Evolutionary conservation across 208 protist species (phyloP), one percentile per base, ranked within the genome.

Genomic region (Leishmania gerbilli): DNA sequence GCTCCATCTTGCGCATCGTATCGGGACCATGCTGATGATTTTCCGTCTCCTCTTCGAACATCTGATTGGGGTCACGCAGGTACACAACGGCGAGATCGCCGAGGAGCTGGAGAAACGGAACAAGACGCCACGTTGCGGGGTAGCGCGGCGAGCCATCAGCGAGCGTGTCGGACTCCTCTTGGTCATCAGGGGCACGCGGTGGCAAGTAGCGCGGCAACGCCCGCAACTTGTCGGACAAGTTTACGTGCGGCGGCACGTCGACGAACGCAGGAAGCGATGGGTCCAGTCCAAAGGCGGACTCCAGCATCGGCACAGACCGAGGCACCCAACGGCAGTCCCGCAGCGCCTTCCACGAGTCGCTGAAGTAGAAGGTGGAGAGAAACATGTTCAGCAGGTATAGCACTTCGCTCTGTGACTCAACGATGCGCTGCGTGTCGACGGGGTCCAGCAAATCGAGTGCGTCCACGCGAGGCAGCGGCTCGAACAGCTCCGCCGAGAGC

Each of bases 1-100:
- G 83, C 87, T 97, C 94, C 80, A 95, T 81, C 84, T 95, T 97
- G 55, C 92, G 90, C 72, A 97, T 92, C 40, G 92, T 96, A 71
- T 91, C 87, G 1, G 89, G 87, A 51, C 90, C 91, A 77, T 97
- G 90, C 76, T 91, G 82, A 79, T 93, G 88, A 79, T 90, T 82
- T n/a, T 93, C 87, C 47, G 86, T 74, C 68, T 95, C 88, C 71
- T 93, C 88, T 55, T 79, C 71, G 4, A 65, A 49, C 67, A 81
- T 83, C 58, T 80, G 79, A 62, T 83, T 80, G 21, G 77, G 79
- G 58, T 86, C 83, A 13, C 77, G 60, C n/a, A 82, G 75, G 83
- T 92, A 90, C 72, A 84, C 69, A 82, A 80, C 67, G 74, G 84
- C 71, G 71, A 58, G 84, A 51, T 89, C 87, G 51, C 84, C 89